These are phyloP conservation scores for Phanerodontia chrysosporium DNA, from an alignment of 768 basidiomycete species.

Conservation along the genomic window DNA sequence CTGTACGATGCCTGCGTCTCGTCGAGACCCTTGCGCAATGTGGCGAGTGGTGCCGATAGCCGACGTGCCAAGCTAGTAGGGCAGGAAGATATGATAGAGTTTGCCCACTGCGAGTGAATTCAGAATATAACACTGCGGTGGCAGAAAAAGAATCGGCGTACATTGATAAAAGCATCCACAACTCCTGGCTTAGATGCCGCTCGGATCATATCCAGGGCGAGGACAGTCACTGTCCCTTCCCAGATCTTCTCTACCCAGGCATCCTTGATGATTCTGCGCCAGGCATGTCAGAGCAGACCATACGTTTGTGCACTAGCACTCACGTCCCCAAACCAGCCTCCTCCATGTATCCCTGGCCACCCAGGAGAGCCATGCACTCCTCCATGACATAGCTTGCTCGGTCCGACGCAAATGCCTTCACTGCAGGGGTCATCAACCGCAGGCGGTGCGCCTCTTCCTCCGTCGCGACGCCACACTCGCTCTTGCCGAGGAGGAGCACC, in stretches of 20 bases:
- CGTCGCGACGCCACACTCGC: conserved; percentile 51
- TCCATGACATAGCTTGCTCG: conserved; percentile 62
- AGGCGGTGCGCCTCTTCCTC: conserved; percentile 48
- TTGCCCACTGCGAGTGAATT: conserved; percentile 45
- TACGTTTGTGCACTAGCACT: conserved; percentile 6
- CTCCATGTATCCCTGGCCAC: conserved; percentile 82
- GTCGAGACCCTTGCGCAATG: conserved; percentile 36
- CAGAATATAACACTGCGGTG: background rate
- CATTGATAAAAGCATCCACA: conserved; percentile 45
- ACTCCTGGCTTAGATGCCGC: conserved; percentile 43
- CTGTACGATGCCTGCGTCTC: conserved; percentile 39
- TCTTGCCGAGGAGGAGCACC: conserved; percentile 53
- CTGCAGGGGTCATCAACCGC: conserved; percentile 62
- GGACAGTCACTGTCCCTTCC: conserved; percentile 72
- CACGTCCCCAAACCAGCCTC: conserved; percentile 67
- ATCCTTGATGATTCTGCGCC: conserved; percentile 53
- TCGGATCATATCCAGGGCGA: conserved; percentile 63
- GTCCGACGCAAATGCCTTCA: conserved; percentile 68
- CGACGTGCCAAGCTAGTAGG: conserved; percentile 30
- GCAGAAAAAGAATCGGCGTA: conserved; percentile 25
- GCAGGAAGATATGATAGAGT: conserved; percentile 37
- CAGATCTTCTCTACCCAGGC: conserved; percentile 76
- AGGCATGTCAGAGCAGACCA: background rate
- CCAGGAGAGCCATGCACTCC: conserved; percentile 69
- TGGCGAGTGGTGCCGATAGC: conserved; percentile 17